Evolutionary conservation across 129 eudicot genomes (phyloP).

Genomic region (Mikania micrantha): DNA sequence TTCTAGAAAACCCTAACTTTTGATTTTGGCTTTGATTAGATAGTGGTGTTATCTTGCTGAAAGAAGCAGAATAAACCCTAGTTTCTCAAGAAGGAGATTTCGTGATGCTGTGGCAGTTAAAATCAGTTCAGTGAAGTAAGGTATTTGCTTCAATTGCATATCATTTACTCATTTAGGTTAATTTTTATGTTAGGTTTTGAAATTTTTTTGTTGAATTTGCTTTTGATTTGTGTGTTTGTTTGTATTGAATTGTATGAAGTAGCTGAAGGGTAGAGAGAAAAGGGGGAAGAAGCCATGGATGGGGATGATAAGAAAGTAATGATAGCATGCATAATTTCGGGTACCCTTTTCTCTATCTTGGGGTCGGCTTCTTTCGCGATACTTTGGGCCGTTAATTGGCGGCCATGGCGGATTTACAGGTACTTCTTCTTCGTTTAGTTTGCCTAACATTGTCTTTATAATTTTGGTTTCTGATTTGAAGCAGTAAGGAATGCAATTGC

Average conservation of each 20-base stretch:
- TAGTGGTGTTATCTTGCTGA: conserved; percentile 10
- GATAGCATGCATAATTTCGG: conserved; percentile 77
- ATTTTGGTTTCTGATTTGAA: background rate
- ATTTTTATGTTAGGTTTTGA: background rate
- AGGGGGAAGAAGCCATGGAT: conserved; percentile 48
- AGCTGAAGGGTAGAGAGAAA: conserved; percentile 34
- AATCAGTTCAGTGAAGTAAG: conserved; percentile 36
- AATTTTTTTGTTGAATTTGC: background rate
- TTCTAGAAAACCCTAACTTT: conserved; percentile 26
- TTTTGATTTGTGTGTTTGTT: background rate
- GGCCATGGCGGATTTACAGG: conserved; percentile 99
- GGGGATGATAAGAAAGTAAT: conserved; percentile 54
- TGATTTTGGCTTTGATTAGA: conserved; percentile 6
- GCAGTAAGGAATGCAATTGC: conserved; percentile 3
- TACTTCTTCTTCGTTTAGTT: conserved; percentile 8
- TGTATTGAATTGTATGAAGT: conserved; percentile 11
- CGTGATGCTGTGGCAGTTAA: conserved; percentile 21
- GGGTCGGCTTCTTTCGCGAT: conserved; percentile 75
- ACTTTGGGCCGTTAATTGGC: conserved; percentile 98
- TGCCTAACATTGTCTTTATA: background rate
- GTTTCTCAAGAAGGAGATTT: conserved; percentile 15
- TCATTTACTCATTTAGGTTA: background rate
- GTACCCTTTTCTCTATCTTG: conserved; percentile 64
- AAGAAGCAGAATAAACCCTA: conserved; percentile 27
- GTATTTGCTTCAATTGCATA: conserved; percentile 5